Evolutionary conservation across 2,329 filamentous ascomycete species (phyloP), one percentile per base, ranked within the genome.

Genomic region (Xylaria sp.): DNA sequence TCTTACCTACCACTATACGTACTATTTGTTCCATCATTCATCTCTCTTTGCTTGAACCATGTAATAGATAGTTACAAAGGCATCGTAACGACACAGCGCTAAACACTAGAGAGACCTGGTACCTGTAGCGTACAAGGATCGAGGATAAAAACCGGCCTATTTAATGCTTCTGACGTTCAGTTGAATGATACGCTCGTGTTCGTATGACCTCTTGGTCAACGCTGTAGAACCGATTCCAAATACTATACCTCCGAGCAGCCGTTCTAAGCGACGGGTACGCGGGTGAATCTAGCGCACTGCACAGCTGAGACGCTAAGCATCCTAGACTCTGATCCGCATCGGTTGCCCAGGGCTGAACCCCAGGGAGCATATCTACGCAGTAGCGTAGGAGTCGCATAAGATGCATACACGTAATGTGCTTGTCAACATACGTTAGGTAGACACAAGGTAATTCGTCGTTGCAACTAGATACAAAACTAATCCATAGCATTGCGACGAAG

Each of bases 191-290:
- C 7, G 22, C 31, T 56, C 51, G 42, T 50, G 50, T 62, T 62
- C 31, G 50, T 56, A 62, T 59, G 22, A 55, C 7, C 9, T 33
- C 27, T 2, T 51, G 6, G 7, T 31, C 11, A 29, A 31, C 11
- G 31, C 25, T 7, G 25, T 50, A 49, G 39, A 51, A 51, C 38
- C 31, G 61, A 61, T 67, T 65, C 53, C 61, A 65, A 67, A 67
- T 67, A 61, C 27, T 9, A 17, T 57, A 47, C 65, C 31, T 54
- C 57, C 38, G 27, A 33, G 50, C 39, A 58, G 39, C 31, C 42
- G 25, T 57, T 57, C 51, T 67, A 67, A 65, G 65, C 61, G 65
- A 65, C 61, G 56, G 56, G 65, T n/a, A n/a, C n/a, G n/a, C n/a
- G n/a, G n/a, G n/a, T n/a, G n/a, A n/a, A n/a, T n/a, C n/a, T n/a